Evolutionary conservation across 164 flowering plant species (phyloP), one percentile per base, ranked within the genome.

Genomic region (Paratinospora sagittata): DNA sequence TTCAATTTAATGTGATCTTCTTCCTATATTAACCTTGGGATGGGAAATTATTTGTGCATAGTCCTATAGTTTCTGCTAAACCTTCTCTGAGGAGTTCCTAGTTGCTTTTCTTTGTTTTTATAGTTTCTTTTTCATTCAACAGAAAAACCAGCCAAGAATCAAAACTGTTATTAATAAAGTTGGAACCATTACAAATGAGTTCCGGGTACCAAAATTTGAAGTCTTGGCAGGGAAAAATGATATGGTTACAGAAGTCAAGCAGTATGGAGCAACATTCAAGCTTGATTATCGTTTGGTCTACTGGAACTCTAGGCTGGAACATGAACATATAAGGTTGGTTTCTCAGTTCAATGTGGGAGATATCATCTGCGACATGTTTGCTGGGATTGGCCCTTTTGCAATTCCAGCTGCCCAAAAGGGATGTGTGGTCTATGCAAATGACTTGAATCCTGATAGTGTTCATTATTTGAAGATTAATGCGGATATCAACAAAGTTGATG

Each of bases 241-340:
- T 72, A 86, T 88, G 96, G 91, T 89, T 43, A 96, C 98, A 70
- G 98, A 96, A 81, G 92, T 96, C 65, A 96, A 89, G 85, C 98
- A 96, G 84, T 90, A 87, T 84, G 89, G 96, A 65, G 93, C 97
- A 47, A 91, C 85, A 63, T 96, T 96, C 83, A 96, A 90, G 86
- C 97, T 96, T 39, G 97, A 96, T 71, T 96, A 96, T 74, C 77
- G 97, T 70, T 80, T 88, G 81, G 98, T 96, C 26, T 96, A 96
- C 75, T 96, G 99, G 99, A 96, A 96, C 82, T 93, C 99, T 70
- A 90, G 98, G 79, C 76, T 96, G 81, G 99, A 96, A 74, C 97
- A 89, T 77, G 99, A 96, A 73, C 99, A 96, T 79, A 78, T 81
- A 61, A 84, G 98, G 67, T 72, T 96, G 76, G 87, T 93, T 79